These are phyloP conservation scores for Venturiaceae sp. DNA, from an alignment of 2,329 filamentous ascomycete genomes.

Conservation along the genomic window DNA sequence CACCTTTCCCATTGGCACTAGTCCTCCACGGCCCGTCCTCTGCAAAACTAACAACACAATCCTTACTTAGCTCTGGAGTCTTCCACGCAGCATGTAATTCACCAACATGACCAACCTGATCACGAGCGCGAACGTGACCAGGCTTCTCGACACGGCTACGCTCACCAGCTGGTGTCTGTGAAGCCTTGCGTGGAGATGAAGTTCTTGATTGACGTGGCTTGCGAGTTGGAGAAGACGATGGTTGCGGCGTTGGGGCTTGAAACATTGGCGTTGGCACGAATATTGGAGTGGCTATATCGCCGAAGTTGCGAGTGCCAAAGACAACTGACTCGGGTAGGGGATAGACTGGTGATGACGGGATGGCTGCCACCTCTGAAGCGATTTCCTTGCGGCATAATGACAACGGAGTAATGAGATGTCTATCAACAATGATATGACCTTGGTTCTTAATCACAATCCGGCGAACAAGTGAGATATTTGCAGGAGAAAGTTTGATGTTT, in stretches of 20 bases:
- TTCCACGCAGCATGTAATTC: conserved; percentile 3
- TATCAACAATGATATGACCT: conserved; percentile 14
- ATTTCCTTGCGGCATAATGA: conserved; percentile 2
- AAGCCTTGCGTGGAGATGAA: conserved; percentile 16
- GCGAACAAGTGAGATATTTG: conserved; percentile 10
- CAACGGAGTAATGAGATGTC: conserved; percentile 12
- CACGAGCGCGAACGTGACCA: too few relatives aligned
- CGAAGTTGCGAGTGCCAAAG: neutral
- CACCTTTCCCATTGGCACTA: conserved; percentile 7
- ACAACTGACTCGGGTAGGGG: conserved; percentile 1
- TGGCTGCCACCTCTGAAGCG: neutral
- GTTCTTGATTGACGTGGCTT: neutral
- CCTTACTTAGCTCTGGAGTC: conserved; percentile 20
- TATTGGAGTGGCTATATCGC: neutral
- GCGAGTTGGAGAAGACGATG: neutral
- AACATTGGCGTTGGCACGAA: neutral
- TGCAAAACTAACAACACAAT: conserved; percentile 26
- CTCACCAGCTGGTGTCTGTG: conserved; percentile 11
- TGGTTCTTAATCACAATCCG: conserved; percentile 15
- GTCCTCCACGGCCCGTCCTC: conserved; percentile 12
- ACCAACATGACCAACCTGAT: neutral
- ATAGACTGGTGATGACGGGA: neutral
- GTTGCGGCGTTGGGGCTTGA: neutral
- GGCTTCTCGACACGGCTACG: too few relatives aligned
- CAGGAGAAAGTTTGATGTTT: neutral